Evolutionary conservation across 768 basidiomycete genomes (phyloP), one percentile per base, ranked within the genome.

Genomic region (Leccinum uliginosum): DNA sequence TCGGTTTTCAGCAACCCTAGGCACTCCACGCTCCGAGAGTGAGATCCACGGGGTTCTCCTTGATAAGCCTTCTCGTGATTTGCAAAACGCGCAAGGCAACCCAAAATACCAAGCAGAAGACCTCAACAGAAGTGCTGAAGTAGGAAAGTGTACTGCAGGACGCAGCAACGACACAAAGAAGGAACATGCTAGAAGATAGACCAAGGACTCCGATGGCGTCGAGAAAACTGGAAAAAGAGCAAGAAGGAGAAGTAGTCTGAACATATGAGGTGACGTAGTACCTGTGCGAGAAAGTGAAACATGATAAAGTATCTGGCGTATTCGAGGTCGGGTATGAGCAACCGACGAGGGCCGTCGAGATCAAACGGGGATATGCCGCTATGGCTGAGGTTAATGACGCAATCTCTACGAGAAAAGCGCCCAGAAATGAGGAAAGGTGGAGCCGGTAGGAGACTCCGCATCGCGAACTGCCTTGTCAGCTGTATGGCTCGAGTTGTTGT

Each of bases 121-220:
- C 73, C 60, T 83, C 75, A 11, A 79, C 73, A 7, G 80, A 70
- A 51, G 68, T 72, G 4, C 69, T 68, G 46, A 83, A 74, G 59
- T 77, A 83, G 1, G 73, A 66, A 21, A 78, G 66, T 29, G 70
- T 61, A 24, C 69, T 72, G 10, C 59, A 48, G 0, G 83, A 82
- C 4, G 77, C 72, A 45, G 75, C 78, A 4, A 78, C 78, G 15
- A 82, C 78, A 53, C 79, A 78, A 7, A 83, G 81, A 17, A 78
- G 71, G 40, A 84, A 70, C 53, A 83, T 76, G 26, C 83, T 83
- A 50, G 80, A 83, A n/a, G 81, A 83, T 65, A 83, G 80, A 4
- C 79, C 82, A 6, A 82, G 65, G 50, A 82, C 62, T 12, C 68
- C 56, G 35, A 61, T 81, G 27, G 53, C 40, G 55, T 67, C 60